Evolutionary conservation across 2,329 filamentous ascomycete genomes (phyloP).

Genomic region (Exophiala alcalophila): DNA sequence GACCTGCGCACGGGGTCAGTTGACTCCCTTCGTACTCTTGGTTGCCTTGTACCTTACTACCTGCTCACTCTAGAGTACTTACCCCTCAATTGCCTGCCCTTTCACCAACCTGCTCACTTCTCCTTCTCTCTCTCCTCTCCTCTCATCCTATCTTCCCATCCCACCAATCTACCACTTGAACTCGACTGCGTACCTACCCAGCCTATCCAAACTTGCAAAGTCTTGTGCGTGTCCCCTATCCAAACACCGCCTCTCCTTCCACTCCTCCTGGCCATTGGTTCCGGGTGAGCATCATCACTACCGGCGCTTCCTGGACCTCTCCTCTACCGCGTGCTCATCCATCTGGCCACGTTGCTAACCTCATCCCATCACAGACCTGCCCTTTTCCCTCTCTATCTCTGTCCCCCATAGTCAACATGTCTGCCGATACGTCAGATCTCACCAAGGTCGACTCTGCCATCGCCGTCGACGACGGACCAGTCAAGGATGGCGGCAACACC

Average conservation of each 20-base stretch:
- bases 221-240: too few species aligned
- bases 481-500: conserved; percentile 49
- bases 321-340: conserved; percentile 3
- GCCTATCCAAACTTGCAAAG: conserved; percentile 4
- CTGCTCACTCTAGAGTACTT: conserved; percentile 1
- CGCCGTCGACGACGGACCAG: conserved; percentile 66
- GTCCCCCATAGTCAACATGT: conserved; percentile 24
- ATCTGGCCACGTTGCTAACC: conserved; percentile 1
- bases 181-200: conserved; percentile 6
- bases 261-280: conserved; percentile 18
- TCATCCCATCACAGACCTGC: conserved; percentile 1
- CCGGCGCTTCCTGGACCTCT: conserved; percentile 3
- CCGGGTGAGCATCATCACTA: conserved; percentile 14
- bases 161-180: conserved; percentile 5
- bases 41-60: conserved; percentile 9
- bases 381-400: not conserved
- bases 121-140: conserved; percentile 13
- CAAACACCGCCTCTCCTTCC: conserved; percentile 7
- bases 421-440: conserved; percentile 31
- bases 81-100: conserved; percentile 23
- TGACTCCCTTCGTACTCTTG: conserved; percentile 8
- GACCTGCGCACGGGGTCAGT: conserved; percentile 10
- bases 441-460: conserved; percentile 91
- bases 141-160: conserved; percentile 13
- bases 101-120: conserved; percentile 9